Conservation (phyloP, 116 monocot species). For the Cymodocea nodosa region DNA sequence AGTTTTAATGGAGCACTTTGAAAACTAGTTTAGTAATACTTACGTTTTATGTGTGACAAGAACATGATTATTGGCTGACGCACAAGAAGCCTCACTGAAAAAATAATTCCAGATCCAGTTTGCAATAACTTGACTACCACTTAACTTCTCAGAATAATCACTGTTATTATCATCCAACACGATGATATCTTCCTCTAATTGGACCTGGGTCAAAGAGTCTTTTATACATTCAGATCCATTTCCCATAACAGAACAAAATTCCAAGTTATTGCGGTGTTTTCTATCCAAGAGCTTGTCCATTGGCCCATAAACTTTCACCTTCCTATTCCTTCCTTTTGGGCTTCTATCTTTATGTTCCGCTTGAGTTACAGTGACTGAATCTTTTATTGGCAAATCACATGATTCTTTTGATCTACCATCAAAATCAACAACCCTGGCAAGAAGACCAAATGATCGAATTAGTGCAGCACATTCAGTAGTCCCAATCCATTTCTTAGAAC, state of each 20-base stretch:
- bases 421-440: constrained; percentile 86
- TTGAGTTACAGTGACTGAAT: constrained; percentile 1
- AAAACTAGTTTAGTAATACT: constrained; percentile 15
- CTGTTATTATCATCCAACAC: not conserved
- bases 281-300: constrained; percentile 67
- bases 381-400: constrained; percentile 7
- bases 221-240: not conserved
- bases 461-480: constrained; percentile 94
- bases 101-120: constrained; percentile 98
- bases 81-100: constrained; percentile 12
- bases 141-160: not conserved
- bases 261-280: not conserved
- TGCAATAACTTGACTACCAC: constrained; percentile 37
- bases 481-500: constrained; percentile 81
- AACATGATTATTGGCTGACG: constrained; percentile 22
- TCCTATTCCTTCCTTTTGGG: constrained; percentile 17
- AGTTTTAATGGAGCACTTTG: not conserved
- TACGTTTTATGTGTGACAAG: constrained; percentile 66
- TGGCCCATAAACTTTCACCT: constrained; percentile 39
- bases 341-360: not conserved
- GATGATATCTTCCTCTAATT: not conserved
- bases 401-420: constrained; percentile 30
- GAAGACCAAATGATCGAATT: constrained; percentile 75
- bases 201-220: not conserved
- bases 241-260: not conserved